Evolutionary conservation across 805 yeast species (phyloP).

Genomic region (Monosporozyma servazzii): DNA sequence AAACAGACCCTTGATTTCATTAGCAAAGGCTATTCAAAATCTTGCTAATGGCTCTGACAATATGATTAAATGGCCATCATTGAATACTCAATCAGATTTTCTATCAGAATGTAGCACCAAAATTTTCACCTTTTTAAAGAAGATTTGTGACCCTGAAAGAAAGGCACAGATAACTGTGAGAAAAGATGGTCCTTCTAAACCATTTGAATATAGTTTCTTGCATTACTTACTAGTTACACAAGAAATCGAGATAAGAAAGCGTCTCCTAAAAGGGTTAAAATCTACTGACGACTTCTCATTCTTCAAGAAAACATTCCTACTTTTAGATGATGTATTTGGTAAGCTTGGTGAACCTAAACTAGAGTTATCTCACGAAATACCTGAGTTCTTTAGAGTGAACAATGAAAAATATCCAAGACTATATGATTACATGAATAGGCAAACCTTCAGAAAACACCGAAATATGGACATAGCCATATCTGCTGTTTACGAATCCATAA

Average conservation of each 20-base stretch:
- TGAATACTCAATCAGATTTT: slow-evolving; percentile 36
- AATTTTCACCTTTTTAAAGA: slow-evolving; percentile 35
- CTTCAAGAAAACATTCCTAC: slow-evolving; percentile 27
- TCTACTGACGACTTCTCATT: slow-evolving; percentile 14
- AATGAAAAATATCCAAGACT: slow-evolving; percentile 42
- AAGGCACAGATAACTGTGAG: slow-evolving; percentile 13
- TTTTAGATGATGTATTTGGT: slow-evolving; percentile 40
- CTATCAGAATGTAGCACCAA: slow-evolving; percentile 32
- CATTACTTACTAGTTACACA: slow-evolving; percentile 45
- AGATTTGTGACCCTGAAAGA: slow-evolving; percentile 23
- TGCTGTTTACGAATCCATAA: slow-evolving; percentile 53
- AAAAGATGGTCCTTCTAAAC: slow-evolving; percentile 14
- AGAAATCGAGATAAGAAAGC: slow-evolving; percentile 33
- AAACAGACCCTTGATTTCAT: slow-evolving; percentile 60
- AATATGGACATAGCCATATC: slow-evolving; percentile 28
- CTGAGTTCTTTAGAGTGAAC: slow-evolving; percentile 42
- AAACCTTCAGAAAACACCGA: slow-evolving; percentile 43
- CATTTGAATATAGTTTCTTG: slow-evolving; percentile 31
- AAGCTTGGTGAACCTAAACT: slow-evolving; percentile 53
- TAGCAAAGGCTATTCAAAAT: slow-evolving; percentile 78
- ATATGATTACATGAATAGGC: slow-evolving; percentile 66
- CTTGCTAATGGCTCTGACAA: slow-evolving; percentile 75
- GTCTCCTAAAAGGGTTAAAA: slow-evolving; percentile 11
- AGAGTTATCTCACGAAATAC: slow-evolving; percentile 46
- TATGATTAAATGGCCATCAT: slow-evolving; percentile 54